A percentile compares a stretch with the other conserved stretches of the same genome.
These are phyloP conservation scores for Urtica urens DNA, from an alignment of 306 rosid species.

Conservation along the genomic window DNA sequence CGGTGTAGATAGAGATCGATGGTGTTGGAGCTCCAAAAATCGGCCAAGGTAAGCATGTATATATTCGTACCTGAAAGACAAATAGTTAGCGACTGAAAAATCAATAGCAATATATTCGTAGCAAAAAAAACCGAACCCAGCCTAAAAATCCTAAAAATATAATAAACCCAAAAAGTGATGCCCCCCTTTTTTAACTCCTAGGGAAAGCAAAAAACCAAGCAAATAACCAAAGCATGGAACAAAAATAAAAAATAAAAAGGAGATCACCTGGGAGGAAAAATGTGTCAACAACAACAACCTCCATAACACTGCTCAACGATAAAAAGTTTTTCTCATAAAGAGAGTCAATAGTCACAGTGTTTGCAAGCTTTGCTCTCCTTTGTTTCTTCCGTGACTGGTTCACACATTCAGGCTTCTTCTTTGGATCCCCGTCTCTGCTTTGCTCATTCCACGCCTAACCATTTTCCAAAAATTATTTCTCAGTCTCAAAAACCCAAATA, in stretches of 20 bases:
- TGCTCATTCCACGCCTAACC: slow-evolving; percentile 73
- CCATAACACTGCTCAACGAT: slow-evolving; percentile 58
- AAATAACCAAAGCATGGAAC: not conserved
- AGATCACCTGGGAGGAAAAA: slow-evolving; percentile 74
- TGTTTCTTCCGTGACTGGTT: slow-evolving; percentile 39
- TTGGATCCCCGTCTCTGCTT: slow-evolving; percentile 53
- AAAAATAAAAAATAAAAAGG: not conserved
- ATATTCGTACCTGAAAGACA: slow-evolving; percentile 67
- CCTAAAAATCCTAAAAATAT: too few species aligned
- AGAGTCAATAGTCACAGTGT: slow-evolving; percentile 70
- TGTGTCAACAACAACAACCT: slow-evolving; percentile 53
- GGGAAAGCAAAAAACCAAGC: not conserved
- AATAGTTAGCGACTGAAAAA: not conserved
- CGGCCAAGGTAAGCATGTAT: slow-evolving; percentile 74
- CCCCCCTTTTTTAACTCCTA: not conserved
- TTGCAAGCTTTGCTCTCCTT: slow-evolving; percentile 57
- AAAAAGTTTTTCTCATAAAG: slow-evolving; percentile 68
- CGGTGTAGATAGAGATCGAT: slow-evolving; percentile 89
- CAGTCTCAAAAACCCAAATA: too few species aligned
- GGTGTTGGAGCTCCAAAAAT: slow-evolving; percentile 79
- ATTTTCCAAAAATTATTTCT: not conserved
- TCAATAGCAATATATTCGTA: not conserved
- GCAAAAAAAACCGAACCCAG: not conserved
- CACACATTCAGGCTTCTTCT: slow-evolving; percentile 55
- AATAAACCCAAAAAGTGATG: too few species aligned